phyloP scores from a whole-genome alignment of 257 asterid genomes.

The Nicotiana benthamiana region DNA sequence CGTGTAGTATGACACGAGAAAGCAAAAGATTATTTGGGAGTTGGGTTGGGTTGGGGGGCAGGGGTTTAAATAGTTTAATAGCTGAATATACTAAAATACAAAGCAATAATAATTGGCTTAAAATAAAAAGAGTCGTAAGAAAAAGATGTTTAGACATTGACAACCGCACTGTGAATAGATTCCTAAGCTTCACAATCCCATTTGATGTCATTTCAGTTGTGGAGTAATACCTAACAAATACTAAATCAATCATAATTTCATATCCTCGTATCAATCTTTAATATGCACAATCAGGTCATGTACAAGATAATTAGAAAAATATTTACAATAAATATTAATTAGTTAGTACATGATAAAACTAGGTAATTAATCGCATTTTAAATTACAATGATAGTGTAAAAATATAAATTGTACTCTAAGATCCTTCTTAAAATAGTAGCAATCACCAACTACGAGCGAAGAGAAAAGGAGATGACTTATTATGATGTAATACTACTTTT shows the following conservation, averaged over 20 bases:
- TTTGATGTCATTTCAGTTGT: slow-evolving; percentile 1
- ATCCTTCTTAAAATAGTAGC: background rate
- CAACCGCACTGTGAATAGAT: slow-evolving; percentile 1
- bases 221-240: slow-evolving; percentile 16
- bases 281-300: background rate
- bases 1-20: background rate
- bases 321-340: background rate
- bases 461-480: background rate
- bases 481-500: background rate
- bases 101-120: background rate
- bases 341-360: background rate
- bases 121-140: background rate
- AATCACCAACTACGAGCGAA: background rate
- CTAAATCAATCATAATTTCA: background rate
- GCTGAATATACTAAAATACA: background rate
- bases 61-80: no score
- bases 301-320: background rate
- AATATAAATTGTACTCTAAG: background rate
- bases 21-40: background rate
- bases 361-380: background rate
- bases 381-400: background rate
- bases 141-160: slow-evolving; percentile 2
- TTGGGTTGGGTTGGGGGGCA: no score
- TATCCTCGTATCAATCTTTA: background rate
- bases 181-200: slow-evolving; percentile 8